These are phyloP conservation scores for Epichloe brachyelytri DNA, from an alignment of 2,329 filamentous ascomycete species.

Conservation along the genomic window DNA sequence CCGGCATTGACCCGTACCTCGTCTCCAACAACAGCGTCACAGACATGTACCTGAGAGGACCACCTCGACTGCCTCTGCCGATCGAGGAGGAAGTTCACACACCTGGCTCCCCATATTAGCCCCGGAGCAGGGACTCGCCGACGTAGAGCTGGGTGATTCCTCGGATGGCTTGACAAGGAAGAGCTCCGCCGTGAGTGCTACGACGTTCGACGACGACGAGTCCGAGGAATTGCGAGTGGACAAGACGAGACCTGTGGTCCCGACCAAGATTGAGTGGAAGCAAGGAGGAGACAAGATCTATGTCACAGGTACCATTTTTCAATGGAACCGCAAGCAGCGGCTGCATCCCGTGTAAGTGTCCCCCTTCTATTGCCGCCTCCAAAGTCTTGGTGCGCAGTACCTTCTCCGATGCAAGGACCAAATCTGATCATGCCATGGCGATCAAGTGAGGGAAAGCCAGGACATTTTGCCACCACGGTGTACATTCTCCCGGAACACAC, in stretches of 20 bases:
- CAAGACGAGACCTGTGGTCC: conserved; percentile 65
- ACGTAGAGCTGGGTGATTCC: conserved; percentile 38
- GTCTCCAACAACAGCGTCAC: conserved; percentile 45
- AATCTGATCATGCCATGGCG: not conserved
- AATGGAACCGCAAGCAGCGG: conserved; percentile 91
- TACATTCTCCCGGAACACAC: conserved; percentile 82
- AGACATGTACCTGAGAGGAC: conserved; percentile 54
- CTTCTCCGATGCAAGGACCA: not conserved
- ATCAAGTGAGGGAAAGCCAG: conserved; percentile 39
- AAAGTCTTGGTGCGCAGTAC: not conserved
- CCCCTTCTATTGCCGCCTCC: not conserved
- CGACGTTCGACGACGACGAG: conserved; percentile 63
- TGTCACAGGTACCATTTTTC: conserved; percentile 92
- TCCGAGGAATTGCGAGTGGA: conserved; percentile 65
- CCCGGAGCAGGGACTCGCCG: conserved; percentile 45
- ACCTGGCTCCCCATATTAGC: conserved; percentile 83
- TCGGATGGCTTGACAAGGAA: conserved; percentile 38
- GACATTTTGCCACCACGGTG: conserved; percentile 63
- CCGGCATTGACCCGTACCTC: conserved; percentile 28
- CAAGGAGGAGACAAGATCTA: conserved; percentile 79
- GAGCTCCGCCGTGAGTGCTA: conserved; percentile 46
- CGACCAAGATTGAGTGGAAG: conserved; percentile 76
- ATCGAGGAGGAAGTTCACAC: conserved; percentile 87
- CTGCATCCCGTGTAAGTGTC: conserved; percentile 71
- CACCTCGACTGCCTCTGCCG: conserved; percentile 78